Percentiles rank a stretch among this genome's conserved stretches.
These are phyloP conservation scores for Fusarium tricinctum DNA, from an alignment of 2,329 filamentous ascomycete genomes.

Conservation along the genomic window DNA sequence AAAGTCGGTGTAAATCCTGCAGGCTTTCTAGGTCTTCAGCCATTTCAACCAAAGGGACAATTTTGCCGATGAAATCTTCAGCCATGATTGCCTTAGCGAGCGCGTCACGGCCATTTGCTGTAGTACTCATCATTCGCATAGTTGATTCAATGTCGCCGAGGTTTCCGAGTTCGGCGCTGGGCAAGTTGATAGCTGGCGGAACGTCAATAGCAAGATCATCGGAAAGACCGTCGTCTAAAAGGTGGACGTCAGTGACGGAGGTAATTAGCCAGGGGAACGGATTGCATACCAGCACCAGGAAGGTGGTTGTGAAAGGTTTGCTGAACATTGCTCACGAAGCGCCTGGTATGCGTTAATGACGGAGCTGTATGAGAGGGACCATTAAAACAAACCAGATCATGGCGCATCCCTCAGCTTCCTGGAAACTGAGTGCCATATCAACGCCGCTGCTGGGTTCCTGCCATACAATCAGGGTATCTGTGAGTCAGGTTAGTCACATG, in stretches of 20 bases:
- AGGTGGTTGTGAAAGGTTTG: constrained; percentile 75
- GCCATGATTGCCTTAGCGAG: constrained; percentile 88
- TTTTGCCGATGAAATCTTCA: constrained; percentile 88
- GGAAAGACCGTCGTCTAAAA: constrained; percentile 83
- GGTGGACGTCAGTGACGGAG: constrained; percentile 47
- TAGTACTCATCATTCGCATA: constrained; percentile 83
- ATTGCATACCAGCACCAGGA: constrained; percentile 70
- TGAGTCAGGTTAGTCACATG: constrained; percentile 48
- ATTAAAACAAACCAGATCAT: constrained; percentile 80
- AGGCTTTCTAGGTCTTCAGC: constrained; percentile 94
- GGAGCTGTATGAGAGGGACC: neutral
- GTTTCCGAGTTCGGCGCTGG: constrained; percentile 83
- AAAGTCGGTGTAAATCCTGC: constrained; percentile 87
- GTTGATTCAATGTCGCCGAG: constrained; percentile 86
- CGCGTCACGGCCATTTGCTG: constrained; percentile 83
- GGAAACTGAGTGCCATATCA: constrained; percentile 98
- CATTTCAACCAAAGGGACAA: constrained; percentile 87
- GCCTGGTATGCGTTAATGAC: constrained; percentile 68
- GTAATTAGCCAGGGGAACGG: constrained; percentile 1
- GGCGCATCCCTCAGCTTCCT: constrained; percentile 94
- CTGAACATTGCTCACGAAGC: constrained; percentile 90
- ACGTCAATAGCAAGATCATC: constrained; percentile 87
- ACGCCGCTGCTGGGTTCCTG: constrained; percentile 86
- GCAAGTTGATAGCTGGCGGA: constrained; percentile 78
- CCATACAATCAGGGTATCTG: constrained; percentile 98